Evolutionary conservation across 2,329 filamentous ascomycete genomes (phyloP).

Genomic region (Paramyrothecium roridum): DNA sequence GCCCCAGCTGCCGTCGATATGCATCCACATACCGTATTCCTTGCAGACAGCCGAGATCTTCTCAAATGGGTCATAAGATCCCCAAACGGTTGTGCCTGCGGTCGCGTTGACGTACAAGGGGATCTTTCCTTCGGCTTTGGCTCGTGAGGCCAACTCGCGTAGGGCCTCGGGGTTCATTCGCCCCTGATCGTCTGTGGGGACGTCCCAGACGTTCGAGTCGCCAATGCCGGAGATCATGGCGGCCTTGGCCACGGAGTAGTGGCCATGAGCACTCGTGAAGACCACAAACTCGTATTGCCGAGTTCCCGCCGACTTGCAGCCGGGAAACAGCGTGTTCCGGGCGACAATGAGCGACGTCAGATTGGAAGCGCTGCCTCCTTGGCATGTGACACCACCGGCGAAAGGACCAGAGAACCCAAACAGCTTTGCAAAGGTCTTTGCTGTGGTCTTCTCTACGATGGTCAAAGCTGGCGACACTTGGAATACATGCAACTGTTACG

Average conservation of each 20-base stretch:
- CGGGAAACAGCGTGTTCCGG: constrained; percentile 79
- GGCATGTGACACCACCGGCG: constrained; percentile 72
- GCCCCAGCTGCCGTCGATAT: constrained; percentile 91
- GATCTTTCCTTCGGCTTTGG: constrained; percentile 66
- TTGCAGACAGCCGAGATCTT: constrained; percentile 69
- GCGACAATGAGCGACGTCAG: constrained; percentile 82
- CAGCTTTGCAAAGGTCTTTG: constrained; percentile 66
- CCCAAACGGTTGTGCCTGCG: constrained; percentile 89
- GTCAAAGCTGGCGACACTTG: constrained; percentile 88
- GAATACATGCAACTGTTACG: constrained; percentile 65
- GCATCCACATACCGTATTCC: constrained; percentile 77
- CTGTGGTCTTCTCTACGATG: constrained; percentile 81
- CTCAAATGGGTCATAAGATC: constrained; percentile 79
- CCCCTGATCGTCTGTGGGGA: constrained; percentile 71
- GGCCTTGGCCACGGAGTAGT: constrained; percentile 93
- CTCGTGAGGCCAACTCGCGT: constrained; percentile 56
- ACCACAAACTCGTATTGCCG: constrained; percentile 65
- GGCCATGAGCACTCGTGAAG: constrained; percentile 86
- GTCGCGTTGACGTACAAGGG: constrained; percentile 96
- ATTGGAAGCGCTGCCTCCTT: constrained; percentile 83
- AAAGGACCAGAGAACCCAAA: constrained; percentile 73
- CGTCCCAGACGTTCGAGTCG: constrained; percentile 65
- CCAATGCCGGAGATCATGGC: constrained; percentile 89
- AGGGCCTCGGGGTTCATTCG: constrained; percentile 68
- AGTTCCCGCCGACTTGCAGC: constrained; percentile 73